Percentiles rank a stretch among this genome's conserved stretches.
Conservation (phyloP, 2,329 filamentous ascomycete species). For the Bipolaris cookei region DNA sequence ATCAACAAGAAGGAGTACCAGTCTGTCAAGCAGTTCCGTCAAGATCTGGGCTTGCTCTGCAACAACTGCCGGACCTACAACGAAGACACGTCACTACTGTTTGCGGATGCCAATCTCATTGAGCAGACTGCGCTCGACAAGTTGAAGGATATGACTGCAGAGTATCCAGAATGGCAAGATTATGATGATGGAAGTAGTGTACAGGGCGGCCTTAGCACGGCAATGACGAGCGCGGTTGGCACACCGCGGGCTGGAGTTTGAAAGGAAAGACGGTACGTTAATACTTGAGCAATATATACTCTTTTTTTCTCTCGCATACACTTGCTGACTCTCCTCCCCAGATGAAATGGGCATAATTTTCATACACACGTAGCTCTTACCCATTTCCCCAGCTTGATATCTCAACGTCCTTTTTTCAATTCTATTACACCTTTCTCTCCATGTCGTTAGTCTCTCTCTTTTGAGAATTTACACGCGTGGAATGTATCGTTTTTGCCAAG, state of each 20-base stretch:
- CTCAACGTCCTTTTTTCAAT: not conserved
- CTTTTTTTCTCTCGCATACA: not conserved
- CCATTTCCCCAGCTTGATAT: not conserved
- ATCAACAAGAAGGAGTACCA: constrained; percentile 96
- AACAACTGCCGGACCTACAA: constrained; percentile 95
- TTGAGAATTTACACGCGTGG: not conserved
- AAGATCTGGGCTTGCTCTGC: constrained; percentile 83
- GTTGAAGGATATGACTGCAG: constrained; percentile 60
- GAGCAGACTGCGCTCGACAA: constrained; percentile 66
- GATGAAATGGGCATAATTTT: not conserved
- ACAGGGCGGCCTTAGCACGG: constrained; percentile 54
- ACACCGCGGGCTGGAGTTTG: constrained; percentile 36
- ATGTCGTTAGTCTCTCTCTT: constrained; percentile 4
- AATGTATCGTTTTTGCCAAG: no score
- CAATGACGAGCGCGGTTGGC: constrained; percentile 41
- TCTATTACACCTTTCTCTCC: constrained; percentile 18
- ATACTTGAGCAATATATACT: not conserved
- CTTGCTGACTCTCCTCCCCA: not conserved
- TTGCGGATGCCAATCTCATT: constrained; percentile 89
- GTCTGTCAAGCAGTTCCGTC: constrained; percentile 77
- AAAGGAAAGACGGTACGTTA: constrained; percentile 12
- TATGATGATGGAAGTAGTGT: constrained; percentile 60
- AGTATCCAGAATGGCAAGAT: constrained; percentile 63
- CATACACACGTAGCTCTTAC: not conserved
- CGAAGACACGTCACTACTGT: constrained; percentile 91